Evolutionary conservation across 2,329 filamentous ascomycete genomes (phyloP).

Genomic region (Colletotrichum simmondsii): DNA sequence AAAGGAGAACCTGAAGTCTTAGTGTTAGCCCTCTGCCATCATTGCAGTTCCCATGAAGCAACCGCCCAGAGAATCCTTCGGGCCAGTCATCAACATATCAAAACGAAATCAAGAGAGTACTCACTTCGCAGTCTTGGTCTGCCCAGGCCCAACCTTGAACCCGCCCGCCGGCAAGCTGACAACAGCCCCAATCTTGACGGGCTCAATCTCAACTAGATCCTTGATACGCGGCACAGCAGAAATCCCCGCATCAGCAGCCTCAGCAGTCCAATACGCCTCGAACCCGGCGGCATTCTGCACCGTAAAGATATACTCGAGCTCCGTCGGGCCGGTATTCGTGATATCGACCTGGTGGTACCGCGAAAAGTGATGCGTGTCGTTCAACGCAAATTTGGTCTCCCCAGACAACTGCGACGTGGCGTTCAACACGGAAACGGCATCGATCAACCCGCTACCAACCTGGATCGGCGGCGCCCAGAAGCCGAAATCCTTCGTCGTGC

Average conservation of each 20-base stretch:
- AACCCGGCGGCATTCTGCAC: constrained; percentile 47
- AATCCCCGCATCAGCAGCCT: constrained; percentile 8
- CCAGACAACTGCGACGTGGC: constrained; percentile 45
- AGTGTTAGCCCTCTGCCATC: background rate
- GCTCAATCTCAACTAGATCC: constrained; percentile 26
- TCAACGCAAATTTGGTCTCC: constrained; percentile 51
- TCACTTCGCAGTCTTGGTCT: constrained; percentile 34
- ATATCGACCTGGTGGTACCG: constrained; percentile 40
- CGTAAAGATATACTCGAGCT: constrained; percentile 45
- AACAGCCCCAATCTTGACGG: constrained; percentile 12
- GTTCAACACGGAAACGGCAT: constrained; percentile 40
- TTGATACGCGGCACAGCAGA: constrained; percentile 14
- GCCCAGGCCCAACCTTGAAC: constrained; percentile 29
- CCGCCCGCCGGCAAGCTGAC: constrained; percentile 25
- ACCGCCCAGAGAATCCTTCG: too few relatives aligned
- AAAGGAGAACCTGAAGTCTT: constrained; percentile 46
- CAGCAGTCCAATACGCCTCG: constrained; percentile 39
- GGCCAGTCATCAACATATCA: too few relatives aligned
- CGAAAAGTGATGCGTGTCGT: constrained; percentile 52
- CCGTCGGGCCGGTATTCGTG: constrained; percentile 48
- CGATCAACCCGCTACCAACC: constrained; percentile 51
- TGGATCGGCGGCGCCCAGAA: constrained; percentile 48
- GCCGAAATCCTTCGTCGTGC: constrained; percentile 32
- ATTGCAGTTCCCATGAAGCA: too few relatives aligned
- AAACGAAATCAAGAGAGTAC: background rate